These are phyloP conservation scores for Epichloe gansuensis DNA, from an alignment of 2,329 filamentous ascomycete genomes.

Conservation along the genomic window DNA sequence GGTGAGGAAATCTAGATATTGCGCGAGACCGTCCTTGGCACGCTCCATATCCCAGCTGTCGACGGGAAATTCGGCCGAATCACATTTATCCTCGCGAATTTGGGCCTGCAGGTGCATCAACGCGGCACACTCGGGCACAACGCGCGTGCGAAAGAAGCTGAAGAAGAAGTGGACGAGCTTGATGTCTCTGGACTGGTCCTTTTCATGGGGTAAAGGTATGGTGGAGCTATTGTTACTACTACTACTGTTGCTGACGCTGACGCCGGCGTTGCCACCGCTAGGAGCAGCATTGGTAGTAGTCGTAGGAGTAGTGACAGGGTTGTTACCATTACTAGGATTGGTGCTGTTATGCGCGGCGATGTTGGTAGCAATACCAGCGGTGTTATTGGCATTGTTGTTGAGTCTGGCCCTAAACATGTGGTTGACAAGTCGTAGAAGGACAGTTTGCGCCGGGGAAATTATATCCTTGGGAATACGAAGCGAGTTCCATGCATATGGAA, in stretches of 20 bases:
- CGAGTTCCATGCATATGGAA: conserved; percentile 86
- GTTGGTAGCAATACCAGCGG: background rate
- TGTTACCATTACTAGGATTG: conserved; percentile 7
- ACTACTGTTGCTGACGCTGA: conserved; percentile 9
- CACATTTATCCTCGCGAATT: conserved; percentile 62
- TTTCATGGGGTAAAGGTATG: conserved; percentile 26
- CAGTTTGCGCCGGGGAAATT: conserved; percentile 86
- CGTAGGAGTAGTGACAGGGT: background rate
- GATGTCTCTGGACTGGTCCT: conserved; percentile 41
- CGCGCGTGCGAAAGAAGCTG: conserved; percentile 79
- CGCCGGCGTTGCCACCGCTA: conserved; percentile 13
- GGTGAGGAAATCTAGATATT: conserved; percentile 87
- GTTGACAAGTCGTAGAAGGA: conserved; percentile 79
- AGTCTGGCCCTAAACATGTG: conserved; percentile 63
- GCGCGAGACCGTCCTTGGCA: conserved; percentile 85
- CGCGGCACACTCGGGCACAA: conserved; percentile 89
- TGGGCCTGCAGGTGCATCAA: conserved; percentile 87
- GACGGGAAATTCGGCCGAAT: conserved; percentile 80
- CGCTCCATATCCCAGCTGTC: conserved; percentile 97
- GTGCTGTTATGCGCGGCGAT: conserved; percentile 25
- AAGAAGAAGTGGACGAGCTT: conserved; percentile 78
- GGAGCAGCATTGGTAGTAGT: background rate
- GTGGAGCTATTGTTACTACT: conserved; percentile 6
- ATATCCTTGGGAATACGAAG: conserved; percentile 91
- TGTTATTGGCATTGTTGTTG: conserved; percentile 21